Evolutionary conservation across 345 rosid species (phyloP), one percentile per base, ranked within the genome.

Genomic region (Linum usitatissimum): DNA sequence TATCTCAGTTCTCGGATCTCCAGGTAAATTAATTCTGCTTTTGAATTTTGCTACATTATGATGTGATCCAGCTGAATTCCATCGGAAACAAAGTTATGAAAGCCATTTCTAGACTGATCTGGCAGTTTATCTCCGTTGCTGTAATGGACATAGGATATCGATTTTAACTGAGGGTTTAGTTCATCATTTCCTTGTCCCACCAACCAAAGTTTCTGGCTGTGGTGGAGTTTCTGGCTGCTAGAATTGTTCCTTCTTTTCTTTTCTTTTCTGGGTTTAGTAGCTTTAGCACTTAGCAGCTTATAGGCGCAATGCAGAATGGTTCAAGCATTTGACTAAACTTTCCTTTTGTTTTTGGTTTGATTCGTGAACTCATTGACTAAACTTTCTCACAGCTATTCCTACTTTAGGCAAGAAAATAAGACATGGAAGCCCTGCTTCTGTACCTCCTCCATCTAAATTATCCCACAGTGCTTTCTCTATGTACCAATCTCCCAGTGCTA

Each of bases 1-100:
- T 54, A 21, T 73, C 57, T 59, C 70, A 55, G 71, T 70, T 74
- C 73, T 71, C 70, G 84, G 80, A 76, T 80, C 84, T 73, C 68
- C 87, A 74, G 91, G 91, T 85, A 80, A 78, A 57, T 56, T 51
- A 78, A 57, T 19, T 0, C 19, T 51, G 4, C 15, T 6, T 14
- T 19, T 39, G 15, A 39, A 59, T 65, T 65, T 66, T 57, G 48
- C 20, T 31, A 31, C 56, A 68, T 17, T 55, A 18, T 63, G 62
- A 9, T 45, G 8, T 45, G 51, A 45, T 45, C 51, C 51, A 3
- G 17, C 17, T 45, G 51, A 12, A 15, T 64, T 38, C 53, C 40
- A 10, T 30, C 39, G 68, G 51, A 45, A 10, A 12, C 14, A 45
- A 45, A 10, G 13, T 13, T 9, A 45, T 3, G 17, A 15, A 10